Evolutionary conservation across 495 filamentous ascomycete species (phyloP).

Genomic region (Podospora sp.): DNA sequence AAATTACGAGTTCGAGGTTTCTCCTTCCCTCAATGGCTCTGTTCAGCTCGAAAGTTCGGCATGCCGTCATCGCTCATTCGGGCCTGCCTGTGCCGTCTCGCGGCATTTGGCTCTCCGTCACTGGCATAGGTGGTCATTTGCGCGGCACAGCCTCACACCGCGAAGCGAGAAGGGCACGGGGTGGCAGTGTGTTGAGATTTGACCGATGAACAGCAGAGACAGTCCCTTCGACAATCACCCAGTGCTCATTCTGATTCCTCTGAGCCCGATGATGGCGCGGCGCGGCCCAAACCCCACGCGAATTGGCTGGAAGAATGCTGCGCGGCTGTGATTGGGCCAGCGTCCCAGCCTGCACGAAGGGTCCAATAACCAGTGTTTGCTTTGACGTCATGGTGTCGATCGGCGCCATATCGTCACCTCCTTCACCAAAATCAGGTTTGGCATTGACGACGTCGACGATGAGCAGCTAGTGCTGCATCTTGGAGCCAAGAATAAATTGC

Average conservation of each 20-base stretch:
- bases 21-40: background rate
- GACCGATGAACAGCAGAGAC: background rate
- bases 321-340: constrained; percentile 28
- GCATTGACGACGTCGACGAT: background rate
- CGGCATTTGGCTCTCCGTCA: background rate
- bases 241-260: background rate
- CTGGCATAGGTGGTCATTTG: background rate
- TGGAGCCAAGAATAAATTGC: background rate
- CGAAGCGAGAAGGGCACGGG: background rate
- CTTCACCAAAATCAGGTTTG: constrained; percentile 34
- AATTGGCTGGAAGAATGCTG: constrained; percentile 23
- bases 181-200: background rate
- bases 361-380: constrained; percentile 19
- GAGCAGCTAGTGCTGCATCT: too few relatives aligned
- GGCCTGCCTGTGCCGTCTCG: background rate
- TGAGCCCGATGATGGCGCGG: constrained; percentile 10
- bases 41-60: background rate
- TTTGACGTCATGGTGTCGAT: constrained; percentile 41
- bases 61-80: background rate
- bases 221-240: background rate
- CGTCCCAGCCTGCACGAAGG: constrained; percentile 20
- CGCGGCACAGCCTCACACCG: background rate
- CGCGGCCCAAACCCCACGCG: constrained; percentile 21
- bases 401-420: background rate
- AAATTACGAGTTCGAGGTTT: background rate